These are phyloP conservation scores for Kluyveromyces siamensis DNA, from an alignment of 805 yeast genomes.

Conservation along the genomic window DNA sequence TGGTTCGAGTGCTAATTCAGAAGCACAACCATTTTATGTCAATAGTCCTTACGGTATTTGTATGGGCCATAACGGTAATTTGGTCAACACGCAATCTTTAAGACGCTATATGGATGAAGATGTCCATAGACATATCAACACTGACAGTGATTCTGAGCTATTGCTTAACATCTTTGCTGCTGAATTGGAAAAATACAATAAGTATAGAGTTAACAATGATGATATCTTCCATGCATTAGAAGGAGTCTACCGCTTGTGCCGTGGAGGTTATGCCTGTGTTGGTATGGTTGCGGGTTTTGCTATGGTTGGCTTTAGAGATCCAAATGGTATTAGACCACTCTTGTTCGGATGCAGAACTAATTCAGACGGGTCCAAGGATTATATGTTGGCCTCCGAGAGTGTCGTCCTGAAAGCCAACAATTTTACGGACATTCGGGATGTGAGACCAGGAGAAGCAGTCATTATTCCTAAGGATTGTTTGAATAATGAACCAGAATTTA, in stretches of 20 bases:
- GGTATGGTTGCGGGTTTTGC: slow-evolving; percentile 97
- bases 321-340: slow-evolving; percentile 91
- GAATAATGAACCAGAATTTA: slow-evolving; percentile 55
- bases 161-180: slow-evolving; percentile 85
- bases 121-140: slow-evolving; percentile 94
- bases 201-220: slow-evolving; percentile 82
- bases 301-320: slow-evolving; percentile 91
- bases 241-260: slow-evolving; percentile 70
- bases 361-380: slow-evolving; percentile 65
- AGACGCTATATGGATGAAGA: slow-evolving; percentile 78
- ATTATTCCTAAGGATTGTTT: slow-evolving; percentile 72
- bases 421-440: slow-evolving; percentile 67
- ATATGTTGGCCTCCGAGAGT: slow-evolving; percentile 92
- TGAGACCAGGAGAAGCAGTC: slow-evolving; percentile 94
- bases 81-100: slow-evolving; percentile 77
- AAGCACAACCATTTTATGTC: slow-evolving; percentile 97
- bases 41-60: slow-evolving; percentile 94
- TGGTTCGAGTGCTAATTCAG: slow-evolving; percentile 89
- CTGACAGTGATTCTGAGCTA: slow-evolving; percentile 93
- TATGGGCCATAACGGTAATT: slow-evolving; percentile 87
- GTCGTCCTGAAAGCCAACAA: slow-evolving; percentile 92
- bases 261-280: slow-evolving; percentile 97
- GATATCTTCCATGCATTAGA: slow-evolving; percentile 81
- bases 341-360: slow-evolving; percentile 74
- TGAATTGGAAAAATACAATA: slow-evolving; percentile 83